Evolutionary conservation across 2,329 filamentous ascomycete genomes (phyloP).

Genomic region (Beauveria asiatica): DNA sequence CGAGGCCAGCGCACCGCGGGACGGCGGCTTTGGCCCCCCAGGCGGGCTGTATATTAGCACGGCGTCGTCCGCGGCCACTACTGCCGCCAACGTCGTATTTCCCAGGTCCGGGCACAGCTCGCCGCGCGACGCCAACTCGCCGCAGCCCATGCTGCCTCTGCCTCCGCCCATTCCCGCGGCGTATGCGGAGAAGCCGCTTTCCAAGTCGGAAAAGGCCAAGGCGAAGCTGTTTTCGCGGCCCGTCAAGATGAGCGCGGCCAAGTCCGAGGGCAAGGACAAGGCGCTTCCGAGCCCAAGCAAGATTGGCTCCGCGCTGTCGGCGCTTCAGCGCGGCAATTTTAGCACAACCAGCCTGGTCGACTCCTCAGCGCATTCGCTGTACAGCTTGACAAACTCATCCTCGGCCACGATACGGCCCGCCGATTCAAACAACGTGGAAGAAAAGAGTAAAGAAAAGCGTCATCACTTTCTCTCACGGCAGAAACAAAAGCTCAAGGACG

Average conservation of each 20-base stretch:
- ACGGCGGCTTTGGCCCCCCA: constrained; percentile 42
- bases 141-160: constrained; percentile 30
- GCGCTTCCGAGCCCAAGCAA: constrained; percentile 65
- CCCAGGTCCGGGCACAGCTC: constrained; percentile 52
- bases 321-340: constrained; percentile 57
- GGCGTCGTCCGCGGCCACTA: constrained; percentile 57
- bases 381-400: constrained; percentile 67
- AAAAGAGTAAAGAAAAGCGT: constrained; percentile 56
- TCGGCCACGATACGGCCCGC: constrained; percentile 64
- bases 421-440: constrained; percentile 38
- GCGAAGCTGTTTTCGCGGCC: constrained; percentile 76
- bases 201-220: constrained; percentile 61
- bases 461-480: constrained; percentile 73
- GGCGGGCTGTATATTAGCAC: constrained; percentile 52
- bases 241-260: constrained; percentile 60
- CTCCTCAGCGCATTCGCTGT: constrained; percentile 53
- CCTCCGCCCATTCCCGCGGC: constrained; percentile 20
- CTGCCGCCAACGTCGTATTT: constrained; percentile 62
- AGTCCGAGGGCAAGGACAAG: constrained; percentile 57
- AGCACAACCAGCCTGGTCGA: constrained; percentile 65
- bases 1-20: constrained; percentile 54
- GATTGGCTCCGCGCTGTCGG: constrained; percentile 57
- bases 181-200: constrained; percentile 45
- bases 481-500: constrained; percentile 71
- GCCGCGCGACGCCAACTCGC: constrained; percentile 31